These are phyloP conservation scores for Jamesozyma spencerorum DNA, from an alignment of 805 yeast genomes.

Conservation along the genomic window DNA sequence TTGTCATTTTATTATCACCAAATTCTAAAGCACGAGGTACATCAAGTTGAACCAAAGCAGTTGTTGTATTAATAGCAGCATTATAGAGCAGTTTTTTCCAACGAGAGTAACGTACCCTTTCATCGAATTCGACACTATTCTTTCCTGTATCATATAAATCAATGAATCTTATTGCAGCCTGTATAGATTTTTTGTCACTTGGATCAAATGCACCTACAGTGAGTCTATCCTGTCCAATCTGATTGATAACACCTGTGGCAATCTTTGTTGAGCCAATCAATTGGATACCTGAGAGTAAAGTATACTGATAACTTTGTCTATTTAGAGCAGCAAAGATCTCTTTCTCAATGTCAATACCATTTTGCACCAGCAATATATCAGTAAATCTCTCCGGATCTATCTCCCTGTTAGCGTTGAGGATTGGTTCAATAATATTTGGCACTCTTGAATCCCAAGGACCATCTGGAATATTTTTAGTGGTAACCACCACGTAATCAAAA, in stretches of 20 bases:
- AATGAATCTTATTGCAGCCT: slow-evolving; percentile 33
- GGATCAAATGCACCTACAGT: slow-evolving; percentile 43
- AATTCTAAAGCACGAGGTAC: slow-evolving; percentile 41
- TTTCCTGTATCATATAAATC: slow-evolving; percentile 35
- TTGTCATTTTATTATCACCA: slow-evolving; percentile 33
- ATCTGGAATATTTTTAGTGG: slow-evolving; percentile 66
- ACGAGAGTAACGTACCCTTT: slow-evolving; percentile 42
- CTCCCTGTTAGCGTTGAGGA: slow-evolving; percentile 33
- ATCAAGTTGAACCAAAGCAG: slow-evolving; percentile 50
- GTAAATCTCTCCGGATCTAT: slow-evolving; percentile 24
- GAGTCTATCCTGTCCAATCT: slow-evolving; percentile 43
- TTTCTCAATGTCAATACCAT: slow-evolving; percentile 57
- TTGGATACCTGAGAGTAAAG: slow-evolving; percentile 51
- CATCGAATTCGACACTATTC: slow-evolving; percentile 34
- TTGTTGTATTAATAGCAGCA: slow-evolving; percentile 51
- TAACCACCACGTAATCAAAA: slow-evolving; percentile 52
- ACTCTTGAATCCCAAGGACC: slow-evolving; percentile 35
- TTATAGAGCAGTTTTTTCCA: slow-evolving; percentile 62
- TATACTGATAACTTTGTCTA: slow-evolving; percentile 25
- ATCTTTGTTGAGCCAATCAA: slow-evolving; percentile 51
- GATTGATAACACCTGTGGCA: slow-evolving; percentile 38
- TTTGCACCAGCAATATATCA: slow-evolving; percentile 50
- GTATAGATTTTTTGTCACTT: slow-evolving; percentile 24
- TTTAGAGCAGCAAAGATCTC: slow-evolving; percentile 42
- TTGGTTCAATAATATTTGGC: slow-evolving; percentile 43